A percentile compares a stretch with the other conserved stretches of the same genome.
Conservation (phyloP, 371 early-diverging fungal genomes). For the Mucor mucedo region DNA sequence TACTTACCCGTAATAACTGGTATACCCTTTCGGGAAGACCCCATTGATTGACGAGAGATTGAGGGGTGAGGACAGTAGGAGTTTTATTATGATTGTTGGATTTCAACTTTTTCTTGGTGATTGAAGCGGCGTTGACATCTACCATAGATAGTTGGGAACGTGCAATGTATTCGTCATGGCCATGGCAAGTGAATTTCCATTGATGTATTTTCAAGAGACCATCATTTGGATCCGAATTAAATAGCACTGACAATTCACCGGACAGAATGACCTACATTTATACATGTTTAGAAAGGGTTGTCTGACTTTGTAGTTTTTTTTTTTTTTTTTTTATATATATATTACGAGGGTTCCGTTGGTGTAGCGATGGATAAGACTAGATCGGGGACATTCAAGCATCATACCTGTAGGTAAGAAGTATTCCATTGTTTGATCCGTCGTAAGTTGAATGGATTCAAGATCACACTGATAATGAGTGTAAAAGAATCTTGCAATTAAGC, state of each 20-base stretch:
- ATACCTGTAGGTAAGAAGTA: constrained; percentile 5
- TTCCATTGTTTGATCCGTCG: constrained; percentile 9
- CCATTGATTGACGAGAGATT: neutral
- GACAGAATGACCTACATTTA: neutral
- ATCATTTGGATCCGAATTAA: constrained; percentile 1
- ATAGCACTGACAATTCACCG: neutral
- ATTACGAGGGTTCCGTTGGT: neutral
- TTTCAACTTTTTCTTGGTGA: constrained; percentile 3
- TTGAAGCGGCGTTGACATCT: neutral
- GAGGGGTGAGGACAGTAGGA: neutral
- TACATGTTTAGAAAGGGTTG: neutral
- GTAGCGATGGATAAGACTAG: constrained; percentile 1
- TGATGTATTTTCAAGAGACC: constrained; percentile 2
- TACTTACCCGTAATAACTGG: constrained; percentile 2
- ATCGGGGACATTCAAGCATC: constrained; percentile 6
- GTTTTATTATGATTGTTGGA: neutral
- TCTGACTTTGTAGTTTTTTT: no score
- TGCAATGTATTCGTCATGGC: constrained; percentile 6
- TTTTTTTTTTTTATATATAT: neutral
- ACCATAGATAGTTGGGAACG: neutral
- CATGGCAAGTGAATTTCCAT: constrained; percentile 1
- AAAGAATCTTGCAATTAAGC: constrained; percentile 6
- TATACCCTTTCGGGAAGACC: neutral
- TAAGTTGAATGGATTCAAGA: neutral
- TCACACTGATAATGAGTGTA: constrained; percentile 4